Conservation (phyloP, 345 rosid species). For the Salix dunnii region DNA sequence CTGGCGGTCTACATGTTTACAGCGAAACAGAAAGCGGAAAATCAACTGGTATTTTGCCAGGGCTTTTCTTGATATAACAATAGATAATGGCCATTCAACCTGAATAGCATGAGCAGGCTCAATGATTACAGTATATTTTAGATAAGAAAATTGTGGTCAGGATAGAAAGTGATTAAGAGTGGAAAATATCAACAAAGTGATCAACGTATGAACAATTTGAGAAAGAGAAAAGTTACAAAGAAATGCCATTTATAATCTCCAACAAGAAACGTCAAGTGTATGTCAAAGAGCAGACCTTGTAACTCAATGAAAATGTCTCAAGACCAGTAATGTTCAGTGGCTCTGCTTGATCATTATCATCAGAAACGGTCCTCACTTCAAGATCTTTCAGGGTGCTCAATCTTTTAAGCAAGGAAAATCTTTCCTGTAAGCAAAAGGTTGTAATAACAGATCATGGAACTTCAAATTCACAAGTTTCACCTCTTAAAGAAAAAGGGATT, state of each 20-base stretch:
- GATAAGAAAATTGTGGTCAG: neutral
- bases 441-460: constrained; percentile 4
- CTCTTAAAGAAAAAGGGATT: neutral
- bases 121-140: neutral
- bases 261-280: neutral
- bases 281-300: constrained; percentile 54
- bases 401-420: constrained; percentile 73
- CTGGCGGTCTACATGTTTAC: constrained; percentile 96
- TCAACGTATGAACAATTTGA: neutral
- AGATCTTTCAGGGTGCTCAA: constrained; percentile 59
- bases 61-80: constrained; percentile 89
- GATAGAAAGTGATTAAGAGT: neutral
- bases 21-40: constrained; percentile 86
- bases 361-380: constrained; percentile 32
- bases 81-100: constrained; percentile 95
- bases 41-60: constrained; percentile 82
- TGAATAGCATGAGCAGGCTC: constrained; percentile 30
- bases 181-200: neutral
- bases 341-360: constrained; percentile 54
- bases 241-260: neutral
- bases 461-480: neutral
- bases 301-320: constrained; percentile 93
- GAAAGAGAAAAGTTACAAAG: neutral
- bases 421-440: constrained; percentile 59
- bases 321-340: constrained; percentile 82